Conservation (phyloP, 2,329 filamentous ascomycete genomes). For the Davidsoniella virescens region DNA sequence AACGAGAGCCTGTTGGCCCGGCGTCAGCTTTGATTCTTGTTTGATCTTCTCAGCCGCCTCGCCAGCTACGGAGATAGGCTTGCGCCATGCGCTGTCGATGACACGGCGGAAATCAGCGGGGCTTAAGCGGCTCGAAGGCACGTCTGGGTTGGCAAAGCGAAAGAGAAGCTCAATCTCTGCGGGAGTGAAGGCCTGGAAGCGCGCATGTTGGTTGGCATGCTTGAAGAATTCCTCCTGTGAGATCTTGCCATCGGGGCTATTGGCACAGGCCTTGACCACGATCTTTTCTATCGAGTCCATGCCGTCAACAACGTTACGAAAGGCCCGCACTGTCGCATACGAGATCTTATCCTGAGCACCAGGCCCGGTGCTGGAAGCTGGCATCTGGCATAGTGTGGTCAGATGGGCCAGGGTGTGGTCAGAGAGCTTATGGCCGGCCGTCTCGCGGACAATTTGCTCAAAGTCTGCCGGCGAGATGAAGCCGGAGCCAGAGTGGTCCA, state of each 20-base stretch:
- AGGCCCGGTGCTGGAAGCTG: neutral
- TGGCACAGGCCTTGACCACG: conserved; percentile 67
- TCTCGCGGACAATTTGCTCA: conserved; percentile 89
- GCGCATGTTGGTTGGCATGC: conserved; percentile 76
- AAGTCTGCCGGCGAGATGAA: conserved; percentile 95
- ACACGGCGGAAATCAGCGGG: conserved; percentile 85
- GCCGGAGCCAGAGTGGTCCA: conserved; percentile 82
- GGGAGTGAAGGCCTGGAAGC: conserved; percentile 91
- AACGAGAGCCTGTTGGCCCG: conserved; percentile 30
- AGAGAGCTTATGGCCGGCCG: conserved; percentile 86
- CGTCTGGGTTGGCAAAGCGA: conserved; percentile 88
- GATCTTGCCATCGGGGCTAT: conserved; percentile 81
- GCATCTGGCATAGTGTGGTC: conserved; percentile 68
- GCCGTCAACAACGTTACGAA: conserved; percentile 94
- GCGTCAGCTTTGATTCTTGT: conserved; percentile 20
- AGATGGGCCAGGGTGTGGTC: conserved; percentile 89
- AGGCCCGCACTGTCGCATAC: conserved; percentile 92
- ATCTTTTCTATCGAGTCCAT: conserved; percentile 96
- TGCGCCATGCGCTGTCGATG: conserved; percentile 78
- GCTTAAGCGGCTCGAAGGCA: conserved; percentile 55
- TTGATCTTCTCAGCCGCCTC: conserved; percentile 18
- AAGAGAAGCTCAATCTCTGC: conserved; percentile 99
- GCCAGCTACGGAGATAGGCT: conserved; percentile 30
- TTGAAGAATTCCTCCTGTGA: conserved; percentile 88
- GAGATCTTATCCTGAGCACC: conserved; percentile 91